Evolutionary conservation across 805 yeast genomes (phyloP), one percentile per base, ranked within the genome.

Genomic region (Saccharomycopsis capsularis): DNA sequence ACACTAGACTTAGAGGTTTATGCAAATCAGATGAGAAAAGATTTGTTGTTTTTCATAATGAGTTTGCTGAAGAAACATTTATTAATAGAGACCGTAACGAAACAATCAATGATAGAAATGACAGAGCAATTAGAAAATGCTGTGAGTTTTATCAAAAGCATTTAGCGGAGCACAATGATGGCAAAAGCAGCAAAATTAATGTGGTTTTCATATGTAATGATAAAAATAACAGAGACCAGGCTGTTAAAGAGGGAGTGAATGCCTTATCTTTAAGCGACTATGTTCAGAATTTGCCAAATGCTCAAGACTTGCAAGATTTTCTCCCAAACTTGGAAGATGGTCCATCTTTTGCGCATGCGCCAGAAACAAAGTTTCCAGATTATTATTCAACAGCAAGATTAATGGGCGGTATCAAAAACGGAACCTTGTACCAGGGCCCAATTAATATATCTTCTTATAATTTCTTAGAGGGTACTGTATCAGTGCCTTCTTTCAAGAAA

Each of bases 31-130:
- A 81, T 46, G 85, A 77, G 35, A 93, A 93, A 65, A 72, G 97
- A 52, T 87, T 89, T 60, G 78, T 85, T 34, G 93, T 93, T 2
- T 93, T 86, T 66, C 97, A 93, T 67, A 93, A 93, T 66, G 98
- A 91, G 65, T 93, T 89, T 65, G 77, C 77, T 56, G 76, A 78
- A 54, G 77, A 74, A 7, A 87, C 97, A 0, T 85, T 71, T 62
- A 71, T 81, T 3, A 70, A 70, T 27, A 77, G 97, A 59, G 63
- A 67, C 29, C 69, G 69, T 35, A 76, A 78, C 44, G 97, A 93
- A 65, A 60, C 82, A 9, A 82, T 85, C 55, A 88, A 91, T 60
- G 98, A 91, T 64, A 75, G 91, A 62, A 91, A 91, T 60, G 98
- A 91, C 64, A 70, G 96, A 56, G 88, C 96, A 24, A 89, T 93